phyloP scores from a whole-genome alignment of 257 asterid genomes.

The Capsicum chinense region DNA sequence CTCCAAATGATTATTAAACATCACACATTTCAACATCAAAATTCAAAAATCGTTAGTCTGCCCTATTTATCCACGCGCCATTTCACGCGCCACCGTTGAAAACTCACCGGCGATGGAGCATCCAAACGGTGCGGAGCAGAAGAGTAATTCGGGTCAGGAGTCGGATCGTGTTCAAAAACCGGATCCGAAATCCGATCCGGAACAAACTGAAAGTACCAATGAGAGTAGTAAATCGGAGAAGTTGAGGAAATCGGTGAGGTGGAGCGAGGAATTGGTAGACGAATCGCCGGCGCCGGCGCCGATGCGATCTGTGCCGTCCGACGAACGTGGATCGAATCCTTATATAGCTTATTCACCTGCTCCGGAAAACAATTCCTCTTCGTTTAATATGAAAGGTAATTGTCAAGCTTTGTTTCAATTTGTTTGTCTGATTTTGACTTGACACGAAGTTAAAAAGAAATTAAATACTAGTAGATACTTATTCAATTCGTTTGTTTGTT shows the following conservation, averaged over 20 bases:
- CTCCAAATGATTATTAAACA: background rate
- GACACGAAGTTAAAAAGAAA: too few relatives aligned
- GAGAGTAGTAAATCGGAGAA: constrained; percentile 4
- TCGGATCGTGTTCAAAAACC: background rate
- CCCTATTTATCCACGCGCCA: background rate
- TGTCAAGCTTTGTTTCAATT: too few relatives aligned
- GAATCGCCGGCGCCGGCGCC: constrained; percentile 49
- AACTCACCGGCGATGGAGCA: constrained; percentile 13
- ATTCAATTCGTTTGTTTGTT: too few relatives aligned
- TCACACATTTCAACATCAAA: constrained; percentile 10
- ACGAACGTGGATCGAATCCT: constrained; percentile 64
- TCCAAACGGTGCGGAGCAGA: background rate
- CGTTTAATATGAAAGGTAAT: constrained; percentile 61
- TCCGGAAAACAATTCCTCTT: constrained; percentile 49
- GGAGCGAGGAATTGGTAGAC: constrained; percentile 26
- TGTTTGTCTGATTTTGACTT: too few relatives aligned
- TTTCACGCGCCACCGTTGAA: background rate
- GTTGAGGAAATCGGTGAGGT: constrained; percentile 25
- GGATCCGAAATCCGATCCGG: background rate
- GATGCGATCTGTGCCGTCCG: constrained; percentile 31
- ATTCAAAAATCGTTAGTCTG: background rate
- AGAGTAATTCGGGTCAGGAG: constrained; percentile 10
- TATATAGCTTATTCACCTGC: constrained; percentile 66
- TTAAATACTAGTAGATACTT: too few relatives aligned
- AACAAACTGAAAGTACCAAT: background rate